Evolutionary conservation across 495 filamentous ascomycete species (phyloP).

Genomic region (Entonaema liquescens): DNA sequence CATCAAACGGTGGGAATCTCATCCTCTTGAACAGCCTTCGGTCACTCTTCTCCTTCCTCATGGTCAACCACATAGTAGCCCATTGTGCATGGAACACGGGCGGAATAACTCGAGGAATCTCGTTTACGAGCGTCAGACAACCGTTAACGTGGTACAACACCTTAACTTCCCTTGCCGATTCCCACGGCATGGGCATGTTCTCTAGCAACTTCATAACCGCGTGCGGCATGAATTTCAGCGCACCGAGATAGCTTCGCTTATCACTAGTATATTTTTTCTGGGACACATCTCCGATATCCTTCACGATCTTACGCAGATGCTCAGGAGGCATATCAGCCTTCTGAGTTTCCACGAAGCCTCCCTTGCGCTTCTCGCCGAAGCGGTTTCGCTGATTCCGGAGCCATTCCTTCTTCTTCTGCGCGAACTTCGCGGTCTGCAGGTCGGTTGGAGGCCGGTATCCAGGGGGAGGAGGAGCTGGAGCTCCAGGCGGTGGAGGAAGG

Average conservation of each 20-base stretch:
- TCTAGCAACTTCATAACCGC: constrained; percentile 98
- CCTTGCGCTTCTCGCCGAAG: constrained; percentile 96
- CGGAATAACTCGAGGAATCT: constrained; percentile 96
- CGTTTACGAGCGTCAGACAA: constrained; percentile 96
- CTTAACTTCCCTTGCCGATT: constrained; percentile 93
- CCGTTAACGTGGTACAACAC: constrained; percentile 99
- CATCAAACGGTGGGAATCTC: constrained; percentile 98
- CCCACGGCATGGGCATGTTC: constrained; percentile 99
- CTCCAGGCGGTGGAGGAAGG: constrained; percentile 70
- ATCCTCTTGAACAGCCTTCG: constrained; percentile 97
- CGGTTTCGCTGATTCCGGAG: constrained; percentile 89
- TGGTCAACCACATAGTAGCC: constrained; percentile 99
- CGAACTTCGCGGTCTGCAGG: constrained; percentile 91
- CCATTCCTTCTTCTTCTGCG: constrained; percentile 99
- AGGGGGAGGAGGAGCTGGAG: constrained; percentile 84
- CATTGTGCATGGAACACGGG: constrained; percentile 99
- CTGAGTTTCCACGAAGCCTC: constrained; percentile 94
- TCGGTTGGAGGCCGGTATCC: constrained; percentile 86
- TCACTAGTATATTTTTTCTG: constrained; percentile 99
- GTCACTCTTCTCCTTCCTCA: constrained; percentile 98
- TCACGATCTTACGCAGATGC: constrained; percentile 97
- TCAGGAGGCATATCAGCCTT: constrained; percentile 99
- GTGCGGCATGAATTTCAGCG: constrained; percentile 99
- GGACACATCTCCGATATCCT: constrained; percentile 98
- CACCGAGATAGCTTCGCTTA: constrained; percentile 97